Conservation (phyloP, 129 eudicot species). For the Pseudognaphalium luteoalbum region DNA sequence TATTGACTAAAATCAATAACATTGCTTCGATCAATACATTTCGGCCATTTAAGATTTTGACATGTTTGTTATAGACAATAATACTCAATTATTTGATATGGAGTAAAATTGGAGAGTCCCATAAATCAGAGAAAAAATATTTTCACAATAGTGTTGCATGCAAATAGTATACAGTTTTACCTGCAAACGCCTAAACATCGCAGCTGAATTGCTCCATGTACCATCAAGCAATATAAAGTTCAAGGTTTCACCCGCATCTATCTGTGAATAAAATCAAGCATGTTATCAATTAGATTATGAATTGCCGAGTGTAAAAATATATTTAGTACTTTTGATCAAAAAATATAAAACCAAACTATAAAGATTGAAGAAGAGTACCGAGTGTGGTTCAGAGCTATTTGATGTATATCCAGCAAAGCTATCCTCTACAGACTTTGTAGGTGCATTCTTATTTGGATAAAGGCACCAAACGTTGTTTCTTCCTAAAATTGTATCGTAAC, state of each 20-base stretch:
- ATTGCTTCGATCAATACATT: neutral
- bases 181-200: slow-evolving; percentile 95
- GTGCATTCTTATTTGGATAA: slow-evolving; percentile 75
- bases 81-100: neutral
- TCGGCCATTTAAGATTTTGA: neutral
- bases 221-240: slow-evolving; percentile 88
- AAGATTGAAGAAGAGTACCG: slow-evolving; percentile 39
- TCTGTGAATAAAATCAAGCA: slow-evolving; percentile 43
- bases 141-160: neutral
- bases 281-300: neutral
- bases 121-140: neutral
- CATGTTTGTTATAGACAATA: neutral
- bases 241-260: slow-evolving; percentile 38
- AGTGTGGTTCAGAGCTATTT: slow-evolving; percentile 18
- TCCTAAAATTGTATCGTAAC: slow-evolving; percentile 45
- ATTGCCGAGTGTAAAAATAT: neutral
- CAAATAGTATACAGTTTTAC: slow-evolving; percentile 35
- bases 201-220: slow-evolving; percentile 96
- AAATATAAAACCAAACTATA: slow-evolving; percentile 2
- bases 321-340: neutral
- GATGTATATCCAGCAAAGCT: slow-evolving; percentile 39
- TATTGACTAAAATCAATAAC: neutral
- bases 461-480: slow-evolving; percentile 85
- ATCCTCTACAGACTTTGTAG: slow-evolving; percentile 63
- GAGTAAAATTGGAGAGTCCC: neutral